These are phyloP conservation scores for Cubamyces lactineus DNA, from an alignment of 768 basidiomycete species.

Conservation along the genomic window DNA sequence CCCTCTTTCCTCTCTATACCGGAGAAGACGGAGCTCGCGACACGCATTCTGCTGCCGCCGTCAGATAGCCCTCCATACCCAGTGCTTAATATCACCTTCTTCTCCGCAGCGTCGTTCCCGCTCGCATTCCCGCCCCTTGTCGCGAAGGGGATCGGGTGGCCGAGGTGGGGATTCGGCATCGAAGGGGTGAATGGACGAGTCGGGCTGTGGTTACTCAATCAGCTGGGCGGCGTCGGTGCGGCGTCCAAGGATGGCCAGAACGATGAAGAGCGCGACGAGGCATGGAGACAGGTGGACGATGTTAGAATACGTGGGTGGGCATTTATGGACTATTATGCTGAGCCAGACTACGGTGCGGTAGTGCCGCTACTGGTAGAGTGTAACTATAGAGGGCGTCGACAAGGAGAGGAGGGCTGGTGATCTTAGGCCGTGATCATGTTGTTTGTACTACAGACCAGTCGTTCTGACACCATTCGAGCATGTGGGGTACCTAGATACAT, in stretches of 20 bases:
- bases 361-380: constrained; percentile 76
- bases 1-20: constrained; percentile 80
- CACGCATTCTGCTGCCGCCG: constrained; percentile 52
- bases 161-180: constrained; percentile 72
- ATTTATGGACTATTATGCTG: constrained; percentile 71
- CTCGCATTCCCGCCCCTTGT: constrained; percentile 76
- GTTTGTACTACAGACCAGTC: too few species aligned
- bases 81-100: constrained; percentile 73
- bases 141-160: constrained; percentile 86
- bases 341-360: constrained; percentile 55
- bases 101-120: constrained; percentile 82
- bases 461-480: too few species aligned
- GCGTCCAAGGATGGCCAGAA: constrained; percentile 3
- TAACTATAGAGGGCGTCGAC: constrained; percentile 59
- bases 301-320: constrained; percentile 72
- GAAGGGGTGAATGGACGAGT: constrained; percentile 85
- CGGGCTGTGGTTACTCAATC: constrained; percentile 68
- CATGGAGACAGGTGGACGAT: constrained; percentile 9
- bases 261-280: not conserved
- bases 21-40: constrained; percentile 72
- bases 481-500: too few species aligned
- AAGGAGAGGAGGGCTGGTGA: constrained; percentile 27
- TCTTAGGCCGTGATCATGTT: not conserved
- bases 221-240: constrained; percentile 36
- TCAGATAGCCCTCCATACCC: constrained; percentile 39